A percentile compares a stretch with the other conserved stretches of the same genome.
These are phyloP conservation scores for Warburgia ugandensis DNA, from an alignment of 164 flowering plant genomes.

Conservation along the genomic window DNA sequence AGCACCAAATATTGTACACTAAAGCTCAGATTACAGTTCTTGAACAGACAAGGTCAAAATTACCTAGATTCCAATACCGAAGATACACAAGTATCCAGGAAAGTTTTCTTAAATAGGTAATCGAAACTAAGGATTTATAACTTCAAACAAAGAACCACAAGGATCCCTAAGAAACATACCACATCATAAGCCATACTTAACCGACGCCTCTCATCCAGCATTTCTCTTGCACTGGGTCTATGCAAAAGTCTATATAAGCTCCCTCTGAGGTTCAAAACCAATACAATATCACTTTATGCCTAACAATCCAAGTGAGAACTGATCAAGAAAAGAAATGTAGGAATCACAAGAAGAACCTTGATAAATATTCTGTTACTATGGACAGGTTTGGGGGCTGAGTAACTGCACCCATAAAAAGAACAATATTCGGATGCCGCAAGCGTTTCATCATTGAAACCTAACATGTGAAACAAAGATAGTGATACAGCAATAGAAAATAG, in stretches of 20 bases:
- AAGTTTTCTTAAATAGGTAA: too few relatives aligned
- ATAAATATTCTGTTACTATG: slow-evolving; percentile 91
- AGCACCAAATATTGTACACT: slow-evolving; percentile 3
- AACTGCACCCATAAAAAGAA: slow-evolving; percentile 98
- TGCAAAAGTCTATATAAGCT: slow-evolving; percentile 87
- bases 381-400: slow-evolving; percentile 93
- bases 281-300: too few relatives aligned
- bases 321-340: background rate
- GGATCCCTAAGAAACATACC: slow-evolving; percentile 51
- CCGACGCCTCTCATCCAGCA: slow-evolving; percentile 83
- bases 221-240: slow-evolving; percentile 77
- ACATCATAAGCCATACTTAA: slow-evolving; percentile 94
- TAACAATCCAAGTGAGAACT: too few relatives aligned
- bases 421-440: slow-evolving; percentile 95
- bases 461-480: slow-evolving; percentile 2
- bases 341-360: slow-evolving; percentile 47
- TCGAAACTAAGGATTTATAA: too few relatives aligned
- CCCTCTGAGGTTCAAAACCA: slow-evolving; percentile 56
- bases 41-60: too few relatives aligned
- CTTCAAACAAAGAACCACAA: too few relatives aligned
- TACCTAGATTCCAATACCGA: too few relatives aligned
- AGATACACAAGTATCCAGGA: too few relatives aligned
- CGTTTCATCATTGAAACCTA: slow-evolving; percentile 97
- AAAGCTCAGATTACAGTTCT: too few relatives aligned
- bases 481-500: slow-evolving; percentile 1